Percentiles rank a stretch among this genome's conserved stretches.
Evolutionary conservation across 2,329 filamentous ascomycete species (phyloP).

Genomic region (Lojkania enalia): DNA sequence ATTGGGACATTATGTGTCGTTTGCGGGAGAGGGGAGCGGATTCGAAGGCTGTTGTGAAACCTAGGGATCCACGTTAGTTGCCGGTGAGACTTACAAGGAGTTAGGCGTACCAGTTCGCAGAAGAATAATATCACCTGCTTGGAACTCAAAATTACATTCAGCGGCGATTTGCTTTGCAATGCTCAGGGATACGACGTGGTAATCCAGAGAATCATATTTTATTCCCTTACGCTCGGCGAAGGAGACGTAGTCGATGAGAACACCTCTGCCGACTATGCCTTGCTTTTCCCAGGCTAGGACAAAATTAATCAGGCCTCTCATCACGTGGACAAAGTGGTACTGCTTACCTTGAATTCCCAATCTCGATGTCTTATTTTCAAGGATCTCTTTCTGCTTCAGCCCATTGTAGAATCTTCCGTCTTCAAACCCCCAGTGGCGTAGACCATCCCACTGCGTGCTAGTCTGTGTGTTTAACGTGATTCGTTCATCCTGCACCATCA

Average conservation of each 20-base stretch:
- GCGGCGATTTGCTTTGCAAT: slow-evolving; percentile 19
- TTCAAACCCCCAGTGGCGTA: slow-evolving; percentile 26
- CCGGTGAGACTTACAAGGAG: background rate
- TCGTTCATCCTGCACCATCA: slow-evolving; percentile 19
- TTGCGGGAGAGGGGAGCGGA: slow-evolving; percentile 17
- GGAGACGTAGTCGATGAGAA: slow-evolving; percentile 26
- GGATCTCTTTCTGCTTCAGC: slow-evolving; percentile 22
- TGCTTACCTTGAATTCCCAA: slow-evolving; percentile 25
- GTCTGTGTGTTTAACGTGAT: slow-evolving; percentile 60
- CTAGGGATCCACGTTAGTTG: slow-evolving; percentile 8
- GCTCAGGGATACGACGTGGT: slow-evolving; percentile 19
- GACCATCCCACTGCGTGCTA: slow-evolving; percentile 59
- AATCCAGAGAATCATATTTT: slow-evolving; percentile 21
- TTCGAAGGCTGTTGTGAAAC: slow-evolving; percentile 23
- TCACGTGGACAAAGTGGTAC: background rate
- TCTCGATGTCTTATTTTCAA: slow-evolving; percentile 17
- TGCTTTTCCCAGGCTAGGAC: slow-evolving; percentile 24
- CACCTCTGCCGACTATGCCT: slow-evolving; percentile 27
- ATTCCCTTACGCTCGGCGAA: slow-evolving; percentile 23
- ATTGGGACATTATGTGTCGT: slow-evolving; percentile 21
- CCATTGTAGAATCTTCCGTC: slow-evolving; percentile 27
- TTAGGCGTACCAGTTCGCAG: slow-evolving; percentile 22
- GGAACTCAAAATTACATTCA: slow-evolving; percentile 22
- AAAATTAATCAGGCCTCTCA: slow-evolving; percentile 2
- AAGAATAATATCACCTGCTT: slow-evolving; percentile 26